These are phyloP conservation scores for Lepidium aucheri DNA, from an alignment of 345 rosid species.

Conservation along the genomic window DNA sequence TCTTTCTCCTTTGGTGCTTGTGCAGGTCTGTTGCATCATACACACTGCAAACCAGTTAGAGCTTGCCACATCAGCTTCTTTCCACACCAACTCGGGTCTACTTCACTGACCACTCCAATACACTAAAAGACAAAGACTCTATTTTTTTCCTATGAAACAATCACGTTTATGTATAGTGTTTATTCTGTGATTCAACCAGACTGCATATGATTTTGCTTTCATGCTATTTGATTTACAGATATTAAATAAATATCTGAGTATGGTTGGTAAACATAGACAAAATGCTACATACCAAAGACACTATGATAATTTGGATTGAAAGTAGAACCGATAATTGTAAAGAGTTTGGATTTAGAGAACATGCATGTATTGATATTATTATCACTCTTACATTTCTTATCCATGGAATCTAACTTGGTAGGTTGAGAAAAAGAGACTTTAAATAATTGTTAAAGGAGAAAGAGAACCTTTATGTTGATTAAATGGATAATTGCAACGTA, in stretches of 20 bases:
- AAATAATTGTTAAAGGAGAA: constrained; percentile 2
- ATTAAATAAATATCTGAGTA: not conserved
- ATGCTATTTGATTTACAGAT: not conserved
- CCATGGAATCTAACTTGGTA: constrained; percentile 27
- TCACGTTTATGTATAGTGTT: too few relatives aligned
- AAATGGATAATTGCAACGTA: constrained; percentile 28
- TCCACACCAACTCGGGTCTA: too few relatives aligned
- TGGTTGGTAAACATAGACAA: constrained; percentile 28
- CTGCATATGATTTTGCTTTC: too few relatives aligned
- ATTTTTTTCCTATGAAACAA: too few relatives aligned
- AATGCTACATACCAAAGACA: constrained; percentile 2
- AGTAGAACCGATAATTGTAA: constrained; percentile 18
- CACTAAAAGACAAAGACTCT: too few relatives aligned
- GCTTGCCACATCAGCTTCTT: too few relatives aligned
- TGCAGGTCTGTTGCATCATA: too few relatives aligned
- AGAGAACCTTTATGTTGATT: constrained; percentile 12
- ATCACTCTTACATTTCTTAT: constrained; percentile 18
- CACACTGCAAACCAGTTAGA: too few relatives aligned
- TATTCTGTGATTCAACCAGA: not conserved
- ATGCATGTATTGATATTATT: constrained; percentile 17
- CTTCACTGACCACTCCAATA: too few relatives aligned
- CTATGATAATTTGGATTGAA: not conserved
- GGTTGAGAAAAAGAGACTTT: constrained; percentile 24
- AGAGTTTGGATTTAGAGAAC: constrained; percentile 13
- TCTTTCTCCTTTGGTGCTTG: too few relatives aligned